These are phyloP conservation scores for Colletotrichum lini DNA, from an alignment of 2,329 filamentous ascomycete species.

Conservation along the genomic window DNA sequence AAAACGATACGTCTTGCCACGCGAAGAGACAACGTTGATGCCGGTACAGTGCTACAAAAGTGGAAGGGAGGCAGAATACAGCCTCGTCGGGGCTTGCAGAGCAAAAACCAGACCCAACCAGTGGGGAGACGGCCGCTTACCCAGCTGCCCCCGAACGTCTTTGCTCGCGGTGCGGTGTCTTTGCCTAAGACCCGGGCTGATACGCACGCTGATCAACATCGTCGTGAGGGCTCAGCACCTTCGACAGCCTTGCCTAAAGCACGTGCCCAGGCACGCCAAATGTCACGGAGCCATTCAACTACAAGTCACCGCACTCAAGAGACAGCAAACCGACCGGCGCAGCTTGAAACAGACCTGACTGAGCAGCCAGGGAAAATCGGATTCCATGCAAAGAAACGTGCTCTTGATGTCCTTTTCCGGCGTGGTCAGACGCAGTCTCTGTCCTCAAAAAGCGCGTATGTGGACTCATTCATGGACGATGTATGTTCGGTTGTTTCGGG, in stretches of 20 bases:
- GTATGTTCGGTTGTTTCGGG: constrained; percentile 29
- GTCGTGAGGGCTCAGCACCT: neutral
- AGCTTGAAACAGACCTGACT: constrained; percentile 65
- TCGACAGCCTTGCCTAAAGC: constrained; percentile 10
- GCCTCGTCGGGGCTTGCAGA: constrained; percentile 50
- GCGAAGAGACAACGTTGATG: constrained; percentile 73
- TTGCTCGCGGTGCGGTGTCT: constrained; percentile 5
- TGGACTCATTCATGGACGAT: constrained; percentile 32
- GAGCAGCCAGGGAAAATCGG: constrained; percentile 52
- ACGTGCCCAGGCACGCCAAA: constrained; percentile 33
- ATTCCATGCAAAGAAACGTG: constrained; percentile 67
- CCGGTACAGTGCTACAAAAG: constrained; percentile 63
- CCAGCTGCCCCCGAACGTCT: constrained; percentile 20
- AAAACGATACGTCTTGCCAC: constrained; percentile 75
- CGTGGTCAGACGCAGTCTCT: constrained; percentile 36
- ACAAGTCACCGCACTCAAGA: constrained; percentile 19
- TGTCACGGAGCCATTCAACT: constrained; percentile 36
- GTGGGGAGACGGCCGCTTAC: constrained; percentile 18
- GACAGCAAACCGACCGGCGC: constrained; percentile 61
- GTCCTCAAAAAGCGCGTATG: constrained; percentile 27
- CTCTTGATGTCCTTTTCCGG: constrained; percentile 69
- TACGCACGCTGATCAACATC: constrained; percentile 6
- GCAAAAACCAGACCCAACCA: constrained; percentile 1
- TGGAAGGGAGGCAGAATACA: constrained; percentile 70
- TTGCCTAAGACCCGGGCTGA: constrained; percentile 10